Evolutionary conservation across 495 filamentous ascomycete genomes (phyloP).

Genomic region (Penicillium maclennaniae): DNA sequence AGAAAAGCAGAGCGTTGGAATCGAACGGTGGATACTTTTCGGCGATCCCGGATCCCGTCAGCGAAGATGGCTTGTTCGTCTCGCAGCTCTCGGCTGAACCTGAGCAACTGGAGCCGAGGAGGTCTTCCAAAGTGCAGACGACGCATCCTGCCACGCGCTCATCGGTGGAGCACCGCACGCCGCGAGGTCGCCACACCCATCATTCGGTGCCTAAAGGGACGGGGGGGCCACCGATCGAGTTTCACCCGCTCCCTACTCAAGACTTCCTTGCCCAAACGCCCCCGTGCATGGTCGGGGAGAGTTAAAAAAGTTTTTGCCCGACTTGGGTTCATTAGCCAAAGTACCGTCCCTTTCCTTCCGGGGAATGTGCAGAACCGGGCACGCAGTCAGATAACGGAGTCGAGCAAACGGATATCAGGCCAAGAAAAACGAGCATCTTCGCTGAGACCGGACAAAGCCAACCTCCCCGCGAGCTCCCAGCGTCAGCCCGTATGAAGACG

Average conservation of each 20-base stretch:
- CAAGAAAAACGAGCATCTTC: constrained; percentile 6
- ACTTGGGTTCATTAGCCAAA: constrained; percentile 41
- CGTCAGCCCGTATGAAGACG: constrained; percentile 12
- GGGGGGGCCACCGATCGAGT: constrained; percentile 23
- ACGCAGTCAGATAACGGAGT: constrained; percentile 29
- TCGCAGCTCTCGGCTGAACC: constrained; percentile 36
- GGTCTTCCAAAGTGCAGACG: background rate
- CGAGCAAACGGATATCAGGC: constrained; percentile 1
- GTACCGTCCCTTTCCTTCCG: constrained; percentile 47
- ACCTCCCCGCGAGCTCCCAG: background rate
- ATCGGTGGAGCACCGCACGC: constrained; percentile 5
- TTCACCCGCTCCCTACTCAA: constrained; percentile 42
- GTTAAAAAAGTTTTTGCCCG: constrained; percentile 41
- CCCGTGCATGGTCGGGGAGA: constrained; percentile 43
- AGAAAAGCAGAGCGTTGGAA: constrained; percentile 69
- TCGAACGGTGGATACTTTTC: constrained; percentile 53
- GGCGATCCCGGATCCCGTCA: constrained; percentile 22
- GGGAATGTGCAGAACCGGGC: constrained; percentile 26
- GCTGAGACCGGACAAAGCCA: constrained; percentile 6
- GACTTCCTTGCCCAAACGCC: constrained; percentile 34
- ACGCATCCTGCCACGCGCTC: constrained; percentile 7
- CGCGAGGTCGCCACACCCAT: constrained; percentile 18
- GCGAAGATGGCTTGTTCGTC: constrained; percentile 30
- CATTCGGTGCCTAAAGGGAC: constrained; percentile 12
- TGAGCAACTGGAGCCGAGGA: constrained; percentile 18